Evolutionary conservation across 768 basidiomycete genomes (phyloP), one percentile per base, ranked within the genome.

Genomic region (Porpolomopsis calyptriformis): DNA sequence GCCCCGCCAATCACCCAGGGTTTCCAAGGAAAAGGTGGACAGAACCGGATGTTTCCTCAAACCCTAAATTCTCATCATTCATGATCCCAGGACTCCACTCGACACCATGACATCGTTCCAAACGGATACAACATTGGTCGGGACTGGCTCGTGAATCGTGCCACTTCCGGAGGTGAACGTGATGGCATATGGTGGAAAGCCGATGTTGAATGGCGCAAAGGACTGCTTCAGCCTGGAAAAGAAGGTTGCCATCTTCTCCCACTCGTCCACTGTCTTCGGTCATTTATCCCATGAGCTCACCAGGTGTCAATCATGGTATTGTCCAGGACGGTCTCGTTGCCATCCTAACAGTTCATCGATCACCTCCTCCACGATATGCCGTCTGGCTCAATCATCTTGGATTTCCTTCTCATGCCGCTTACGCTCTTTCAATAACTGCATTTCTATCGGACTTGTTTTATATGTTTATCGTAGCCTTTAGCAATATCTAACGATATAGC

Each of bases 111-210:
- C 58, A 90, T 92, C 44, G 72, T 77, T 9, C 74, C 76, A 4
- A 64, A 92, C 50, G 89, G 89, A 1, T 92, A 90, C 58, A 89
- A 92, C 56, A 14, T 53, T 49, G 89, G 89, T 7, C 77, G 89
- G 8, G 82, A 92, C 64, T 79, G 74, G 66, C 64, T 92, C 43
- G 85, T 92, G 14, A 67, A 74, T 35, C 74, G 67, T 6, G 88
- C 89, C 8, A 54, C 74, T 12, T 62, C 69, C 2, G 82, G 81
- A 18, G 71, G 74, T 31, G 65, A 68, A 16, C 84, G 79, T 74
- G 73, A 74, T 26, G 73, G 77, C 3, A 69, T 73, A 47, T 78
- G 73, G 68, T 92, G 88, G 88, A 67, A 70, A 53, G 85, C 87
- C 2, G 75, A 82, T 2, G 74, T 91, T 1, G 81, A 85, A 55